Percentiles rank a stretch among this genome's conserved stretches.
Conservation (phyloP, 78 protist species). For the Dictyostelium intermedium region DNA sequence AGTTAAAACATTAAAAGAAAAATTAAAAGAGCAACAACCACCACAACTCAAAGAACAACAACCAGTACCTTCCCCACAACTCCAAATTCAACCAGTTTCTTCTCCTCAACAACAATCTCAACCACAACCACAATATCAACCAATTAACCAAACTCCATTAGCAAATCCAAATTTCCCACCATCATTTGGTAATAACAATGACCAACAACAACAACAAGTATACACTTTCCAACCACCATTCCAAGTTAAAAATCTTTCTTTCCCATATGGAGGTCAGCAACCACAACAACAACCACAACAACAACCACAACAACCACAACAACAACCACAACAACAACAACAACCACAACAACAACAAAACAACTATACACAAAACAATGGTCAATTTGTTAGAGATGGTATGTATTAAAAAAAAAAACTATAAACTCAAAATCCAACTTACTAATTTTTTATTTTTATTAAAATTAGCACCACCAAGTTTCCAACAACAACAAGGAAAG, state of each 20-base stretch:
- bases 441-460: neutral
- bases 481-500: neutral
- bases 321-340: constrained; percentile 5
- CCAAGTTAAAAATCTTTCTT: neutral
- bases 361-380: neutral
- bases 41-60: neutral
- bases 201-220: constrained; percentile 13
- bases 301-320: neutral
- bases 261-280: neutral
- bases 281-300: neutral
- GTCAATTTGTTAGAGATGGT: constrained; percentile 30
- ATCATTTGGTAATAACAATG: neutral
- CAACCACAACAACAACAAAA: constrained; percentile 8
- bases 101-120: neutral
- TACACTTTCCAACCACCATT: constrained; percentile 5
- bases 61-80: neutral
- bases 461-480: constrained; percentile 21
- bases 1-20: constrained; percentile 10
- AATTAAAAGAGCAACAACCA: neutral
- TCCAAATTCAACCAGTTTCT: neutral
- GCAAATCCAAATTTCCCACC: neutral
- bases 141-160: neutral
- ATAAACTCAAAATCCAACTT: neutral
- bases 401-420: neutral
- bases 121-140: neutral